These are phyloP conservation scores for Leccinum subgranulosum DNA, from an alignment of 768 basidiomycete species.

Conservation along the genomic window DNA sequence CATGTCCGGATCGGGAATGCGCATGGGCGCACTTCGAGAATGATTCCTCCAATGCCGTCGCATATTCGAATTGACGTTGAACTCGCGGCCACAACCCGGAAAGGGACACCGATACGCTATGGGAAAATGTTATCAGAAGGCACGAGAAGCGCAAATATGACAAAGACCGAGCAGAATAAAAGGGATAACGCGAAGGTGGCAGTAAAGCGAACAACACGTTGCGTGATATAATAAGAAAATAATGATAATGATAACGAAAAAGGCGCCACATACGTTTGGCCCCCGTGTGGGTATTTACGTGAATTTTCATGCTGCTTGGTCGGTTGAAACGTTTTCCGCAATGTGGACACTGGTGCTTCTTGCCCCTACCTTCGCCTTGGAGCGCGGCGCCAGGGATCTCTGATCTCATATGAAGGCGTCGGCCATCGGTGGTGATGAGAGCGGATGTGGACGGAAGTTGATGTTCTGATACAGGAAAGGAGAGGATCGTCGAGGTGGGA, in stretches of 20 bases:
- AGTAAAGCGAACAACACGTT: slow-evolving; percentile 22
- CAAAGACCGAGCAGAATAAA: slow-evolving; percentile 5
- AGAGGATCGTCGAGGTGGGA: slow-evolving; percentile 32
- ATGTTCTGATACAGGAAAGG: slow-evolving; percentile 33
- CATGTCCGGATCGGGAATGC: slow-evolving; percentile 22
- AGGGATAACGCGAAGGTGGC: slow-evolving; percentile 8
- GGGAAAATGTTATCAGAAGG: slow-evolving; percentile 14
- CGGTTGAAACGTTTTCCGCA: slow-evolving; percentile 42
- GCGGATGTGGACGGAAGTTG: slow-evolving; percentile 20
- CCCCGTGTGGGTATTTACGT: slow-evolving; percentile 41
- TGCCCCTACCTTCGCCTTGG: slow-evolving; percentile 31
- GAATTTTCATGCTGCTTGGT: slow-evolving; percentile 41
- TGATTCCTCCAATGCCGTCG: slow-evolving; percentile 76
- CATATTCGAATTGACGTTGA: slow-evolving; percentile 87
- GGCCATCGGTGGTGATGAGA: slow-evolving; percentile 27
- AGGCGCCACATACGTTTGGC: slow-evolving; percentile 33
- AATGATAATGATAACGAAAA: slow-evolving; percentile 1
- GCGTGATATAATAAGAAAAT: slow-evolving; percentile 10
- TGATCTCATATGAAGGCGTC: slow-evolving; percentile 30
- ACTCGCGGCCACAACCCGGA: slow-evolving; percentile 71
- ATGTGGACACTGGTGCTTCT: slow-evolving; percentile 37
- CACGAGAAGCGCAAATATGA: background rate
- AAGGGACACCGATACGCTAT: slow-evolving; percentile 72
- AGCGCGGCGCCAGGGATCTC: slow-evolving; percentile 26
- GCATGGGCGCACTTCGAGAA: slow-evolving; percentile 25